Percentiles rank a stretch among this genome's conserved stretches.
Conservation (phyloP, 352 stramenopile species). For the Pythium coloratum region DNA sequence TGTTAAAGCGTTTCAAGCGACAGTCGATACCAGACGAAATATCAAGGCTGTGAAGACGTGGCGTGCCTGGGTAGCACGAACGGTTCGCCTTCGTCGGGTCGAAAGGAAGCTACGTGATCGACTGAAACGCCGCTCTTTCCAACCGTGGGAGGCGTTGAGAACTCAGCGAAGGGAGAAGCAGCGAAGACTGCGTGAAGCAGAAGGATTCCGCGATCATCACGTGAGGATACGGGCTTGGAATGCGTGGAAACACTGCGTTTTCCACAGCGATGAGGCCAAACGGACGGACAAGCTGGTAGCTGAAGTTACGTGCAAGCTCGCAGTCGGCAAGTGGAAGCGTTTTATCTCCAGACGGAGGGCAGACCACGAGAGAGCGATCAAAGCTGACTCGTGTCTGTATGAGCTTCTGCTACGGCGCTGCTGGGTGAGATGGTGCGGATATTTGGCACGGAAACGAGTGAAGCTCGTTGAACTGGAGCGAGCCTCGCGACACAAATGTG, state of each 20-base stretch:
- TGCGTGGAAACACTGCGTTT: slow-evolving; percentile 7
- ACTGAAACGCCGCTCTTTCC: neutral
- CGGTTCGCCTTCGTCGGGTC: neutral
- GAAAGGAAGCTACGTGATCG: neutral
- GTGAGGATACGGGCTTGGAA: neutral
- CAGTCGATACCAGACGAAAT: neutral
- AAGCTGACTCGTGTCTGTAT: slow-evolving; percentile 20
- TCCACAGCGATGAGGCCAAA: neutral
- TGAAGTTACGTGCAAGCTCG: neutral
- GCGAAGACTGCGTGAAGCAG: neutral
- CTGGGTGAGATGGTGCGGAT: slow-evolving; percentile 9
- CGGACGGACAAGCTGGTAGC: neutral
- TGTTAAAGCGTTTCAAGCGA: neutral
- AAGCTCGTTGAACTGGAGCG: neutral
- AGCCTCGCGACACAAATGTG: neutral
- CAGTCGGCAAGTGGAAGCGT: slow-evolving; percentile 16
- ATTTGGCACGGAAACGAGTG: neutral
- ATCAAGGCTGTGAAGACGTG: neutral
- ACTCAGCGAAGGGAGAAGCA: neutral
- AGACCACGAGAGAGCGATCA: neutral
- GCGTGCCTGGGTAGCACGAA: slow-evolving; percentile 9
- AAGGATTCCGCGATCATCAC: neutral
- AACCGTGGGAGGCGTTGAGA: neutral
- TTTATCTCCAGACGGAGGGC: slow-evolving; percentile 10
- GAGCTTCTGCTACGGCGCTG: slow-evolving; percentile 17